A percentile compares a stretch with the other conserved stretches of the same genome.
phyloP scores from a whole-genome alignment of 2,329 filamentous ascomycete genomes.

The Lachnellula occidentalis region DNA sequence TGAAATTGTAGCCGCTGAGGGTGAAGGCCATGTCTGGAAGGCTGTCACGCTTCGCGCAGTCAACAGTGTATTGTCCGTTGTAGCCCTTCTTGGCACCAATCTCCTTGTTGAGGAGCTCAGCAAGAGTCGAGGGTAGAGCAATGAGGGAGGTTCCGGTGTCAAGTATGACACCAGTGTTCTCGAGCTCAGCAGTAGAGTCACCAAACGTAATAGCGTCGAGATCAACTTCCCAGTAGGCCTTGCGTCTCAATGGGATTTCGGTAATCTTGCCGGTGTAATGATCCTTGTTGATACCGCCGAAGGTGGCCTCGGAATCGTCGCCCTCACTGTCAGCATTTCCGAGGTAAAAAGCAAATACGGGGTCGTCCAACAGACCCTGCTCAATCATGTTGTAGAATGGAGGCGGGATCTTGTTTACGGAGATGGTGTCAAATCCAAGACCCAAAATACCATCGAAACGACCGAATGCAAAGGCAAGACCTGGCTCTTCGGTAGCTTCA shows the following conservation, averaged over 20 bases:
- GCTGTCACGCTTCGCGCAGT: constrained; percentile 75
- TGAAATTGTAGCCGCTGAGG: constrained; percentile 87
- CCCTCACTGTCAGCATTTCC: constrained; percentile 63
- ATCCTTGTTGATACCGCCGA: constrained; percentile 79
- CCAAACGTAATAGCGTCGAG: constrained; percentile 89
- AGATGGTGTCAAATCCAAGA: constrained; percentile 90
- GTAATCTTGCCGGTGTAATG: constrained; percentile 82
- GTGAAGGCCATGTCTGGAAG: constrained; percentile 91
- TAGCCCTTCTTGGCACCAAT: constrained; percentile 97
- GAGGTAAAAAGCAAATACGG: constrained; percentile 96
- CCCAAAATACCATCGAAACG: constrained; percentile 96
- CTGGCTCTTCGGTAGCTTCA: constrained; percentile 92
- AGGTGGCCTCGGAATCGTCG: constrained; percentile 78
- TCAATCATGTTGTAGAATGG: constrained; percentile 96
- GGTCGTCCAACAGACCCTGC: constrained; percentile 83
- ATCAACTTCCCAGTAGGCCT: constrained; percentile 99
- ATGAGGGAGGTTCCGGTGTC: constrained; percentile 98
- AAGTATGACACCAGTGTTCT: constrained; percentile 92
- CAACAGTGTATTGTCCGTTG: constrained; percentile 93
- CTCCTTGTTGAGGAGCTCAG: constrained; percentile 94
- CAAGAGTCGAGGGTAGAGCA: constrained; percentile 82
- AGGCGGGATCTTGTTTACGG: constrained; percentile 91
- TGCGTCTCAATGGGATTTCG: constrained; percentile 91
- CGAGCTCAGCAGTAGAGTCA: constrained; percentile 77
- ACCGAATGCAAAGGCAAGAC: constrained; percentile 95